Conservation (phyloP, 2,329 filamentous ascomycete species). For the Xylaria hypoxylon region DNA sequence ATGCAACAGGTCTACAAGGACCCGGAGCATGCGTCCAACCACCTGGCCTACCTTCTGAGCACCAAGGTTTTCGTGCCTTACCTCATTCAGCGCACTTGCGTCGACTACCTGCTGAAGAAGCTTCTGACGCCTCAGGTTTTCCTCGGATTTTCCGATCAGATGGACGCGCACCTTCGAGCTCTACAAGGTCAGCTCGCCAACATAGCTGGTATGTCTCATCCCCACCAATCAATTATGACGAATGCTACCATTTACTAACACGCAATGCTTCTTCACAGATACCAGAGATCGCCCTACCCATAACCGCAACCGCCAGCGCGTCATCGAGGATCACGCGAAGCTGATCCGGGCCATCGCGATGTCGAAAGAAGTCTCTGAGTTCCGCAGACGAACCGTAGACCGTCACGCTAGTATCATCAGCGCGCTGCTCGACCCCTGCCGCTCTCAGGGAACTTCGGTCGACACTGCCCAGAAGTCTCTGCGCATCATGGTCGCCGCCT, state of each 20-base stretch:
- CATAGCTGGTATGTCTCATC: constrained; percentile 36
- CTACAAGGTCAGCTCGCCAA: constrained; percentile 45
- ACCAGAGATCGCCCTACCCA: constrained; percentile 8
- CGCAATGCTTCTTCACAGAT: constrained; percentile 18
- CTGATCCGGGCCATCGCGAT: constrained; percentile 44
- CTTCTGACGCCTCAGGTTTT: constrained; percentile 48
- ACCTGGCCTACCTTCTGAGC: constrained; percentile 45
- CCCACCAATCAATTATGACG: no score
- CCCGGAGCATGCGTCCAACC: constrained; percentile 39
- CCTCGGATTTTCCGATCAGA: constrained; percentile 45
- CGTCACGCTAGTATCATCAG: constrained; percentile 44
- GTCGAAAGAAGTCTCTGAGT: constrained; percentile 27
- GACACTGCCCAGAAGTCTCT: constrained; percentile 40
- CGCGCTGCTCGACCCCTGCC: constrained; percentile 46
- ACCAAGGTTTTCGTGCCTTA: constrained; percentile 42
- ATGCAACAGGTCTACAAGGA: constrained; percentile 43
- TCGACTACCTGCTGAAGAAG: constrained; percentile 50
- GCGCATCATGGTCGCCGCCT: constrained; percentile 43
- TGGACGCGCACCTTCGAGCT: constrained; percentile 47
- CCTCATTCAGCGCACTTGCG: constrained; percentile 46
- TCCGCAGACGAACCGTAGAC: constrained; percentile 41
- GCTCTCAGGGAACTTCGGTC: constrained; percentile 35
- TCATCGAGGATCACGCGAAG: constrained; percentile 50
- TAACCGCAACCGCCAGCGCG: constrained; percentile 43
- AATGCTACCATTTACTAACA: constrained; percentile 30